Base-by-base conservation (phyloP, 768 basidiomycete genomes). In the Suillus cothurnatus region DNA sequence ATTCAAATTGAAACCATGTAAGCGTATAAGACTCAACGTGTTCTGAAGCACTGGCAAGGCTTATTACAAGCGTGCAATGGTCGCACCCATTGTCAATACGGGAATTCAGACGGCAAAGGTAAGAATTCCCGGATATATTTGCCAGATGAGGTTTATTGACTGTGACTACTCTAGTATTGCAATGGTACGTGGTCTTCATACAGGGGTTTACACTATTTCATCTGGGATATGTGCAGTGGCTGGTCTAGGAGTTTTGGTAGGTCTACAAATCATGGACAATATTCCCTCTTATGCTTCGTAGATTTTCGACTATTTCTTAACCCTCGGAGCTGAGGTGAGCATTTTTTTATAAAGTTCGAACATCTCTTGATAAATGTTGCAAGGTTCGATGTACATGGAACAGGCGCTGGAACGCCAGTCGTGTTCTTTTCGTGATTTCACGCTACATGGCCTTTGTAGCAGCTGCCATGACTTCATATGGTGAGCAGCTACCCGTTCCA, bases 381-480 rank as follows among this genome's bases (percentile, higher is more conserved):
- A 38, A 58, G 36, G 9, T 58, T 28, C 57, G 57, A 39, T 58
- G 57, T 36, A 64, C 63, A n/a, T 65, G 64, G 64, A 47, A 38
- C 49, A 50, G 49, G 21, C 50, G 45, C 49, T 65, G 64, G 64
- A 17, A 38, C 36, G 12, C 34, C 2, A 19, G 8, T 11, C 62
- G 64, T 31, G 15, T 65, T 36, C 7, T 65, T 28, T 65, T 65
- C 6, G 12, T 53, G 12, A 14, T 65, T 17, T 53, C 64, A 47
- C 64, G 64, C 28, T 65, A 65, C 43, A 32, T 53, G 43, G 34
- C 64, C 1, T 65, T 65, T 38, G 45, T 19, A 19, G 64, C 62
- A n/a, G 64, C 64, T 28, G 32, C 28, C 6, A 63, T 65, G 64
- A 65, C 64, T 52, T 6, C 61, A 21, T 65, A 65, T 1, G 61